These are phyloP conservation scores for Epicoccum sorghinum DNA, from an alignment of 2,329 filamentous ascomycete species.

Conservation along the genomic window DNA sequence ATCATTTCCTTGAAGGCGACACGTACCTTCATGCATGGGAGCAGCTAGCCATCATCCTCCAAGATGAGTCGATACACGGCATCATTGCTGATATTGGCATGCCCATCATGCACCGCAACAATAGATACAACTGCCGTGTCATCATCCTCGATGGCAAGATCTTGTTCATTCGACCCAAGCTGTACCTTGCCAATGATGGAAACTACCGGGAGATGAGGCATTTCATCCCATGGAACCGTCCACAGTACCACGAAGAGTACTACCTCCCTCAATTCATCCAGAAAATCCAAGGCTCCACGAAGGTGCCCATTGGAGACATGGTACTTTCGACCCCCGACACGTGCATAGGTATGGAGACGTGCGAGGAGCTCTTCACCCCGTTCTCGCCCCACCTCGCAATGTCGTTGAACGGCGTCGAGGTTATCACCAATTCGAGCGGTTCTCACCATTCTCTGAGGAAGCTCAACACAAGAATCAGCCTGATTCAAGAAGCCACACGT, in stretches of 20 bases:
- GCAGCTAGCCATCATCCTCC: slow-evolving; percentile 65
- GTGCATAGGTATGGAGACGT: slow-evolving; percentile 68
- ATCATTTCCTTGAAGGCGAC: slow-evolving; percentile 58
- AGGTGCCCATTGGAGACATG: slow-evolving; percentile 71
- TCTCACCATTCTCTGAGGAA: slow-evolving; percentile 73
- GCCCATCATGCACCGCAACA: slow-evolving; percentile 64
- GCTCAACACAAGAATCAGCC: slow-evolving; percentile 65
- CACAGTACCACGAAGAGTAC: slow-evolving; percentile 67
- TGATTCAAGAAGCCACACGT: slow-evolving; percentile 70
- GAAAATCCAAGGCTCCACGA: slow-evolving; percentile 60
- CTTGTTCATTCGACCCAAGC: slow-evolving; percentile 73
- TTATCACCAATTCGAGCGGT: slow-evolving; percentile 71
- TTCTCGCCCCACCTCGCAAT: slow-evolving; percentile 62
- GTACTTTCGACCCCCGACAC: slow-evolving; percentile 68
- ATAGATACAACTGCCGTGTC: slow-evolving; percentile 68
- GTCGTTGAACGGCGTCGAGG: slow-evolving; percentile 73
- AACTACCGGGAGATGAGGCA: slow-evolving; percentile 55
- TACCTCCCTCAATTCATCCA: slow-evolving; percentile 62
- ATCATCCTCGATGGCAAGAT: slow-evolving; percentile 70
- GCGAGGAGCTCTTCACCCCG: slow-evolving; percentile 56
- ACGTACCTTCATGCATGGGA: slow-evolving; percentile 55
- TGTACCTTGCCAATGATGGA: slow-evolving; percentile 74
- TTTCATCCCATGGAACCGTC: slow-evolving; percentile 46
- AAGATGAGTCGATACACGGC: slow-evolving; percentile 64
- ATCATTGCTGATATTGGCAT: slow-evolving; percentile 53